Evolutionary conservation across 208 protist genomes (phyloP).

Genomic region (Novymonas esmeraldas): DNA sequence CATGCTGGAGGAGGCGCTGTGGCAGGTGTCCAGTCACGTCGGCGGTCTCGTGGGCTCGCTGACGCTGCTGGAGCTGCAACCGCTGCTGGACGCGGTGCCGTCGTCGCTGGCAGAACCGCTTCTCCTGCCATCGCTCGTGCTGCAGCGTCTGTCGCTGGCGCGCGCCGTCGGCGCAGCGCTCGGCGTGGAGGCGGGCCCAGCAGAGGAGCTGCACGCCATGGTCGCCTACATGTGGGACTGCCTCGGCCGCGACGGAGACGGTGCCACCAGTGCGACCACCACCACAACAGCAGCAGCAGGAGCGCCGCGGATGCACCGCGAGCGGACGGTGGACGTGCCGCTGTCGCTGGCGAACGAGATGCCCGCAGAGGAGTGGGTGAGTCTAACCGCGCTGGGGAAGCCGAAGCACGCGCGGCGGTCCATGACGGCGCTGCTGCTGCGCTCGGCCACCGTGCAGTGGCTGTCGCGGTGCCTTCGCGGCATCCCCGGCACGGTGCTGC

Average conservation of each 20-base stretch:
- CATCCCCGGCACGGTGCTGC: slow-evolving; percentile 52
- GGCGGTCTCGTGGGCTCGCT: slow-evolving; percentile 53
- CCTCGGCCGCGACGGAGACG: slow-evolving; percentile 4
- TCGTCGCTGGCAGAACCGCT: slow-evolving; percentile 1
- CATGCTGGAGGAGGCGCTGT: slow-evolving; percentile 83
- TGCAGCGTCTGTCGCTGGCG: slow-evolving; percentile 54
- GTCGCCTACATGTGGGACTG: slow-evolving; percentile 45
- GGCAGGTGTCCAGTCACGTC: slow-evolving; percentile 66
- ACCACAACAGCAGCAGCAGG: not conserved
- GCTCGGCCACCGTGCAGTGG: slow-evolving; percentile 38
- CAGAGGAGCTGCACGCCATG: slow-evolving; percentile 39
- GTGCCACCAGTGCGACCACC: not conserved
- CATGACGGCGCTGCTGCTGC: slow-evolving; percentile 56
- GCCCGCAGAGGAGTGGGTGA: slow-evolving; percentile 61
- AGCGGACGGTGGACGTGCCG: not conserved
- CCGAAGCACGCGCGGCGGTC: slow-evolving; percentile 44
- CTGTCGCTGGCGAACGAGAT: slow-evolving; percentile 49
- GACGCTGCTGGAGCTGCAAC: slow-evolving; percentile 16
- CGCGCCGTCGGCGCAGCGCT: slow-evolving; percentile 50
- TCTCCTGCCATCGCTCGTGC: slow-evolving; percentile 23
- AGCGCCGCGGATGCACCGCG: not conserved
- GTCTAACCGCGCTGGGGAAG: slow-evolving; percentile 53
- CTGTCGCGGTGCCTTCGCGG: slow-evolving; percentile 44
- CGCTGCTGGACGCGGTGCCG: slow-evolving; percentile 2
- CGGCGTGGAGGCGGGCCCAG: slow-evolving; percentile 28